Base-by-base conservation (phyloP, 1,139 yeast species). In the Meyerozyma sp. region DNA sequence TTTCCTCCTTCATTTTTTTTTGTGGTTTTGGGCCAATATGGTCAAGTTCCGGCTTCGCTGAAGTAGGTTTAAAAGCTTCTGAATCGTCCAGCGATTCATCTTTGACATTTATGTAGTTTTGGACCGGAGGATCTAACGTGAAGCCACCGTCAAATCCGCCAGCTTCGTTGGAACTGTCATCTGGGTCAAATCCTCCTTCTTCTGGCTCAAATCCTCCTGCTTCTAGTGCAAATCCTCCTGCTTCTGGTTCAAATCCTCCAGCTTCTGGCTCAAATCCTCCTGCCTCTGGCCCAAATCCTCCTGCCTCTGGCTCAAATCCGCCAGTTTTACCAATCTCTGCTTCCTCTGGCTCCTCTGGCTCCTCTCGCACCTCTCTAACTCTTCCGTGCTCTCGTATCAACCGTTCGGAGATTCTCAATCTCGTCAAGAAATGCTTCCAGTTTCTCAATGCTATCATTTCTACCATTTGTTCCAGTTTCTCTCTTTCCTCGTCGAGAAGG, bases 341-440 rank as follows among this genome's bases (percentile, higher is more conserved):
- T 13, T 38, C 42, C 8, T 27, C 44, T 5, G 41, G 40, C 23
- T 29, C 42, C 14, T 29, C 16, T 40, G 10, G 16, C 32, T 45
- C 51, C 7, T 55, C 61, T 3, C 53, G 16, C 32, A 44, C 51
- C 7, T 55, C 61, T 3, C 53, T 60, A 10, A 83, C 63, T n/a
- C 57, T 62, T 8, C 96, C 96, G 59, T 87, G 95, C 21, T 75
- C 68, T 36, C 58, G 61, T 46, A 85, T 79, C 47, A 91, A 68
- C 40, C 96, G 70, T n/a, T 76, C 77, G 46, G 77, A 73, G 32
- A 93, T 88, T 45, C 88, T 71, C 43, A 91, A 65, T 44, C 88
- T 93, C 8, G 83, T 70, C 48, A 91, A 66, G 50, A 89, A 73
- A 44, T 76, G 70, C 49, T 80, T 78, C 98, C 98, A 93, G 42